phyloP scores from a whole-genome alignment of 1,284 basidiomycete species.

The Irpex rosettiformis region DNA sequence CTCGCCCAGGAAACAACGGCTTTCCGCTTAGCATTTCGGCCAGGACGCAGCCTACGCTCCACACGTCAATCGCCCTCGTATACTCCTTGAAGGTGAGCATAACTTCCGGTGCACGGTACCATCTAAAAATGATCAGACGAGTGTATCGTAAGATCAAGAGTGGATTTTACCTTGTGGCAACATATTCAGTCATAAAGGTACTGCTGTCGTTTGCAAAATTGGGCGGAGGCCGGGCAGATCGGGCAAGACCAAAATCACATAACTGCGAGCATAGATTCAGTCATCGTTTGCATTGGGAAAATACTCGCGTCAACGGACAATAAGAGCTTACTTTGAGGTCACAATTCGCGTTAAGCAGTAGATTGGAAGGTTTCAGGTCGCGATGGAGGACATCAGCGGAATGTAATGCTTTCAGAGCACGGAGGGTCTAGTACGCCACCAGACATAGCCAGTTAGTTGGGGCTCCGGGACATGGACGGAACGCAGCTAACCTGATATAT shows the following conservation, averaged over 20 bases:
- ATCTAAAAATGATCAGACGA: constrained; percentile 42
- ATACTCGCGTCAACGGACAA: neutral
- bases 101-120: constrained; percentile 94
- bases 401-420: constrained; percentile 92
- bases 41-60: constrained; percentile 91
- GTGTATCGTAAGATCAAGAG: neutral
- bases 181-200: constrained; percentile 95
- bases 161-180: constrained; percentile 66
- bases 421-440: constrained; percentile 58
- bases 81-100: constrained; percentile 97
- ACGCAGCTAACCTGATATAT: constrained; percentile 47
- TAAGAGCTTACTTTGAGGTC: constrained; percentile 71
- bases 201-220: constrained; percentile 79
- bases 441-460: neutral
- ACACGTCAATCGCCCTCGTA: constrained; percentile 89
- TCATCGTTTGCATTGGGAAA: neutral
- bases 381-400: constrained; percentile 94
- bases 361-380: constrained; percentile 93
- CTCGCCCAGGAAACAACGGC: constrained; percentile 87
- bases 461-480: neutral
- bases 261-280: constrained; percentile 41
- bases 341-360: constrained; percentile 95
- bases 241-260: constrained; percentile 91
- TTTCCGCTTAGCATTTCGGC: constrained; percentile 93
- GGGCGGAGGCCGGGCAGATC: constrained; percentile 77